Evolutionary conservation across 495 filamentous ascomycete genomes (phyloP).

Genomic region (Pyrenopolyporus hunteri): DNA sequence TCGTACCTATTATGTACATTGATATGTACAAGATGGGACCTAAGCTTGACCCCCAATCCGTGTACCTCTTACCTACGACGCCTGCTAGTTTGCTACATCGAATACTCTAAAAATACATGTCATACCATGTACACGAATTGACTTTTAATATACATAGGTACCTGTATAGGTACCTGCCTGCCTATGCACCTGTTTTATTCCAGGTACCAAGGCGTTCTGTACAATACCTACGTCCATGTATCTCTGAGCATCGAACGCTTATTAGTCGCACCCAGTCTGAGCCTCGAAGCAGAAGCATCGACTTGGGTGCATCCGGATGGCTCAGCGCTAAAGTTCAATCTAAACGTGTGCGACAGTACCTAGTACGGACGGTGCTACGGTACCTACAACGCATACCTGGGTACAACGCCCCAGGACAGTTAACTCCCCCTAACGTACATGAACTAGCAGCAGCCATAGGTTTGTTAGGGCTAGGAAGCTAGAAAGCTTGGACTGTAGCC

Average conservation of each 20-base stretch:
- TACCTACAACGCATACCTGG: conserved; percentile 5
- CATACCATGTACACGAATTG: too few relatives aligned
- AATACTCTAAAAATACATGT: too few relatives aligned
- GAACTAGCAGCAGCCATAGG: conserved; percentile 8
- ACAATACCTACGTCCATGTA: too few relatives aligned
- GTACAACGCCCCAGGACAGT: conserved; percentile 1
- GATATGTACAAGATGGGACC: background rate
- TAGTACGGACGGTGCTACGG: conserved; percentile 27
- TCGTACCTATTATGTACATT: background rate
- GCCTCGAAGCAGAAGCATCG: conserved; percentile 20
- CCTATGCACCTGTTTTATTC: conserved; percentile 2
- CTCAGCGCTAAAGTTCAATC: conserved; percentile 35
- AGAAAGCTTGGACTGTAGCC: conserved; percentile 4
- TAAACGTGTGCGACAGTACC: conserved; percentile 30
- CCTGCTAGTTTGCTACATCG: too few relatives aligned
- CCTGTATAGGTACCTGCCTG: background rate
- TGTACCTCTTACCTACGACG: background rate
- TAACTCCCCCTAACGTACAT: background rate
- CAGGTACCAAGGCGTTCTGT: conserved; percentile 1
- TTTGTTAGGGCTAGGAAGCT: conserved; percentile 18
- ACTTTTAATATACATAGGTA: too few relatives aligned
- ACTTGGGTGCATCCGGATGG: conserved; percentile 27
- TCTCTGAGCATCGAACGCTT: too few relatives aligned
- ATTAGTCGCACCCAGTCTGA: conserved; percentile 17
- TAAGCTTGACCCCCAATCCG: too few relatives aligned